These are phyloP conservation scores for Blastobotrys peoriensis DNA, from an alignment of 805 yeast genomes.

Conservation along the genomic window DNA sequence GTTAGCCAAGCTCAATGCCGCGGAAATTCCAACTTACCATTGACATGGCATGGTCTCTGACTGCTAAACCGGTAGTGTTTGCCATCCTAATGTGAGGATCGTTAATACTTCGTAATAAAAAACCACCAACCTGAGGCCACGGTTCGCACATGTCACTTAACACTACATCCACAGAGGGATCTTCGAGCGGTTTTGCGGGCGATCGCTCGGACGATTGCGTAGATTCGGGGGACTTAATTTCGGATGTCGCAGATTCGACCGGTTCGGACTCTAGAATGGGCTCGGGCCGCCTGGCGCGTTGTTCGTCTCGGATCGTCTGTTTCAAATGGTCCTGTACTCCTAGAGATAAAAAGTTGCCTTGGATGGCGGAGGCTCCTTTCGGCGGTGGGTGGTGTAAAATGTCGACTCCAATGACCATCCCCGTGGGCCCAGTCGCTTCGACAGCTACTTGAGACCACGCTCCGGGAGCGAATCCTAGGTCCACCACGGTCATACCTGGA, in stretches of 20 bases:
- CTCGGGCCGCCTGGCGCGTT: background rate
- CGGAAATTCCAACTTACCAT: constrained; percentile 43
- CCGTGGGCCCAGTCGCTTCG: constrained; percentile 42
- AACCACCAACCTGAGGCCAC: constrained; percentile 42
- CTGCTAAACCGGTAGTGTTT: constrained; percentile 77
- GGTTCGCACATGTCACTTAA: constrained; percentile 80
- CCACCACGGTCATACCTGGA: constrained; percentile 59
- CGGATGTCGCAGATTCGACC: background rate
- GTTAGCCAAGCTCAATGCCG: background rate
- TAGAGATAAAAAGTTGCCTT: constrained; percentile 74
- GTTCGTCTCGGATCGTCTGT: constrained; percentile 15
- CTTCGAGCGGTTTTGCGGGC: constrained; percentile 12
- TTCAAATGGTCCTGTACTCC: constrained; percentile 32
- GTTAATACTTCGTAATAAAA: constrained; percentile 63
- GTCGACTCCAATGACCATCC: constrained; percentile 75
- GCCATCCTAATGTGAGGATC: constrained; percentile 85
- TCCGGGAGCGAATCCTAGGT: constrained; percentile 87
- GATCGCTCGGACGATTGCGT: background rate
- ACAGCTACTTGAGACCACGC: constrained; percentile 88
- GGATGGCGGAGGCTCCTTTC: constrained; percentile 68
- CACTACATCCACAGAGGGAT: constrained; percentile 53
- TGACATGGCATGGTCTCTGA: constrained; percentile 76
- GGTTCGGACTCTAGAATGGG: no score
- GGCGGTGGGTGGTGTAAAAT: constrained; percentile 77
- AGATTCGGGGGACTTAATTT: background rate